Base-by-base conservation (phyloP, 192 early-diverging fungal species). In the Coemansia sp. region DNA sequence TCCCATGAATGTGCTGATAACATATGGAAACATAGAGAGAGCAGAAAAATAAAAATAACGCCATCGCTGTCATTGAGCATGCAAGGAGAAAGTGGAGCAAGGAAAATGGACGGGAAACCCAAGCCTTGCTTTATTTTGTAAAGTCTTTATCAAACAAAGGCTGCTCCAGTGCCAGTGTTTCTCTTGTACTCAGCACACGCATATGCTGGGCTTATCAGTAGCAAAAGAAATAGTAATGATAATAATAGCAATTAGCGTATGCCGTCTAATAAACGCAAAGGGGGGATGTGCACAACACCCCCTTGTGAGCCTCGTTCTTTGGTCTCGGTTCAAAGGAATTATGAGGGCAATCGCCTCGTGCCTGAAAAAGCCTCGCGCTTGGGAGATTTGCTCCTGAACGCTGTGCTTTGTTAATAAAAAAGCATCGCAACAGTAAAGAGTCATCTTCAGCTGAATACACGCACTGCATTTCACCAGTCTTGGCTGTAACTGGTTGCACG, bases 81-180 rank as follows among this genome's bases (percentile, higher is more conserved):
- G 57, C 57, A 59, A 59, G 39, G 57, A 37, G 39, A 15, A 22
- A 37, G 16, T 40, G 57, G 57, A 41, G 57, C 37, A 59, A 59
- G 57, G 57, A 59, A 59, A 59, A 41, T 40, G 39, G 57, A 41
- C 32, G 39, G 57, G 39, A 59, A 37, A 10, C 37, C 57, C 36
- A 59, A 59, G 57, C 57, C 57, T 59, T 59, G 57, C 57, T 18
- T 59, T 59, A 32, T 39, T 40, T 41, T 47, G 46, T 47, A 32
- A 32, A 21, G 21, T 54, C 19, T 22, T 54, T 22, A 13, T 54
- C 43, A 9, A 45, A 15, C 8, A 45, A 45, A 45, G 43, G 43
- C 10, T 45, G 43, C 15, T 54, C 19, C 51, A 22, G 12, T 54
- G 51, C 32, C 32, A 32, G 32, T 4, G 32, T 32, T 32, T 32